Conservation (phyloP, 768 basidiomycete genomes). For the Hericium erinaceus region DNA sequence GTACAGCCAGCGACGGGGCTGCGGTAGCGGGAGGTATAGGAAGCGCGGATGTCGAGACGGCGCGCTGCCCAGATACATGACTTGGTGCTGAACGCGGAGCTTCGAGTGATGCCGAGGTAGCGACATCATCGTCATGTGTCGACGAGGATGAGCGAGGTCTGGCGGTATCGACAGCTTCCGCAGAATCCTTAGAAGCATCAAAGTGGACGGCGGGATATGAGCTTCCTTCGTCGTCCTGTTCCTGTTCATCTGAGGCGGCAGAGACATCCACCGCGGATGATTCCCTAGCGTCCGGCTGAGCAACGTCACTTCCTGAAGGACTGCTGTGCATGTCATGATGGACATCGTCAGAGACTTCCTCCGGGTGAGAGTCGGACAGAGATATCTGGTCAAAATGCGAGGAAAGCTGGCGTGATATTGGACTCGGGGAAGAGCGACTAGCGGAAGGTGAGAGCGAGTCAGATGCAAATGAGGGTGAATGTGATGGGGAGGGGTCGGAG, state of each 20-base stretch:
- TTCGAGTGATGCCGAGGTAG: constrained; percentile 1
- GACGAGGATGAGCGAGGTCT: not conserved
- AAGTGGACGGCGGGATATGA: not conserved
- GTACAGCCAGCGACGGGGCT: constrained; percentile 23
- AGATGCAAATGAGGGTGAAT: constrained; percentile 6
- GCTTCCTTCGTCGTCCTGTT: not conserved
- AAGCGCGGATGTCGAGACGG: not conserved
- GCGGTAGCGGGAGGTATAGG: constrained; percentile 15
- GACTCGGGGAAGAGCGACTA: constrained; percentile 7
- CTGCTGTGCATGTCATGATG: not conserved
- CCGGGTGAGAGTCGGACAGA: constrained; percentile 15
- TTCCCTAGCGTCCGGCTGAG: not conserved
- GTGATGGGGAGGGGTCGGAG: constrained; percentile 13
- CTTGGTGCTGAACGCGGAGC: constrained; percentile 11
- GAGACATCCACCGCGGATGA: not conserved
- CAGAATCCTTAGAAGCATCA: not conserved
- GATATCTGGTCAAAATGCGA: constrained; percentile 18
- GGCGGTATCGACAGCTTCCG: not conserved
- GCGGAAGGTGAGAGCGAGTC: constrained; percentile 16
- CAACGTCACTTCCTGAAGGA: not conserved
- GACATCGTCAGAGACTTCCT: not conserved
- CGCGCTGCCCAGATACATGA: constrained; percentile 7
- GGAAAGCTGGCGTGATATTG: constrained; percentile 1
- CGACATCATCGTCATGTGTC: not conserved
- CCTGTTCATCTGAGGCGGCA: not conserved